Evolutionary conservation across 2,329 filamentous ascomycete genomes (phyloP), one percentile per base, ranked within the genome.

Genomic region (Metarhizium humberi): DNA sequence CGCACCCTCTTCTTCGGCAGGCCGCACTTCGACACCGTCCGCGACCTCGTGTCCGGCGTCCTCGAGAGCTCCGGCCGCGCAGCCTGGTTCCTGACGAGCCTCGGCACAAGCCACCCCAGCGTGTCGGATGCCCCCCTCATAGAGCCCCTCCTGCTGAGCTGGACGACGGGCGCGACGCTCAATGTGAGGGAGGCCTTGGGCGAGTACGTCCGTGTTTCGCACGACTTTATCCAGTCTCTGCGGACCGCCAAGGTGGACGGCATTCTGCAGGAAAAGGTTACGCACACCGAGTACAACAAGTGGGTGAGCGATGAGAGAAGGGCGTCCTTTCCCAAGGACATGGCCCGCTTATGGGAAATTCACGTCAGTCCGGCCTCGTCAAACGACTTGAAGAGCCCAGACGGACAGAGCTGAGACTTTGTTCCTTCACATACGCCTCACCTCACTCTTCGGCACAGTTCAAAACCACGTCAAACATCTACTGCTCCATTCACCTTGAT

Each of bases 51-150:
- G 2, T 67, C 73, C 20, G 66, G 70, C 56, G 71, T 79, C 50
- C 68, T 78, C 25, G 25, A 25, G 25, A 25, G 58, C 60, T 69
- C 56, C 67, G 75, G 54, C 67, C 73, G 14, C 72, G 63, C 74
- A 4, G 70, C 72, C 2, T 82, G 79, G 79, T 82, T 82, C 66
- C 65, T 81, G 61, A 82, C 79, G 1, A 75, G 74, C 32, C 63
- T 80, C 1, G 76, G 77, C 36, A 81, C 79, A 0, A 71, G 81
- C 0, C 85, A 88, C 61, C 82, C 85, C 0, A 81, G 78, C 10
- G 80, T 86, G 20, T 86, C 85, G 0, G 85, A 87, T 62, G 85
- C 84, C 16, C 83, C 84, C 0, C 71, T 87, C 3, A 75, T 88
- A 7, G 78, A 86, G 57, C 84, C 84, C 0, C 69, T 78, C 52